A percentile compares a stretch with the other conserved stretches of the same genome.
Conservation (phyloP, 1,139 yeast genomes). For the Lodderomyces orthopsilosis region DNA sequence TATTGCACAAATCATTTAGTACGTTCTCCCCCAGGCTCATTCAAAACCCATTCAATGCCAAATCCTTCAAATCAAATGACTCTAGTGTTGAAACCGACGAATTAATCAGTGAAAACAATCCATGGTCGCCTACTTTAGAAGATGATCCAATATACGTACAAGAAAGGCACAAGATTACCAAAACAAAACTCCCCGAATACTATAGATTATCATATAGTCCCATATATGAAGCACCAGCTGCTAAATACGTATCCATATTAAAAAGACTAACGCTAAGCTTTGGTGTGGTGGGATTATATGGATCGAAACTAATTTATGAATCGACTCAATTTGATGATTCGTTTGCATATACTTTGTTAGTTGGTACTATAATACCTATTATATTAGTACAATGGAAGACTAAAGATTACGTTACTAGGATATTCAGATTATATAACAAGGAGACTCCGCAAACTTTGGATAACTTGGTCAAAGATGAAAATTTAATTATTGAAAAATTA, state of each 20-base stretch:
- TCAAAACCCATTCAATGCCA: constrained; percentile 4
- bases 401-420: constrained; percentile 66
- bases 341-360: constrained; percentile 44
- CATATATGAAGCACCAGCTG: constrained; percentile 55
- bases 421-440: constrained; percentile 66
- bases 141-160: constrained; percentile 36
- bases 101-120: constrained; percentile 41
- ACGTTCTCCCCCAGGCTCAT: neutral
- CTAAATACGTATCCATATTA: constrained; percentile 52
- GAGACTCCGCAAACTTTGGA: constrained; percentile 65
- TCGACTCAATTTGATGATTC: constrained; percentile 57
- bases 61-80: constrained; percentile 24
- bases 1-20: neutral
- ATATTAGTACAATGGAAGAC: constrained; percentile 55
- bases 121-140: constrained; percentile 48
- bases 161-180: constrained; percentile 21
- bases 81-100: constrained; percentile 43
- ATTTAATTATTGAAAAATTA: constrained; percentile 66
- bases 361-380: constrained; percentile 45
- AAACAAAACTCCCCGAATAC: constrained; percentile 36
- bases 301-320: constrained; percentile 52
- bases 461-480: constrained; percentile 58
- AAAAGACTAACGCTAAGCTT: constrained; percentile 55
- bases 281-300: constrained; percentile 53
- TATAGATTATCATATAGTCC: constrained; percentile 53